These are phyloP conservation scores for Spathaspora gorwiae DNA, from an alignment of 805 yeast species.

Conservation along the genomic window DNA sequence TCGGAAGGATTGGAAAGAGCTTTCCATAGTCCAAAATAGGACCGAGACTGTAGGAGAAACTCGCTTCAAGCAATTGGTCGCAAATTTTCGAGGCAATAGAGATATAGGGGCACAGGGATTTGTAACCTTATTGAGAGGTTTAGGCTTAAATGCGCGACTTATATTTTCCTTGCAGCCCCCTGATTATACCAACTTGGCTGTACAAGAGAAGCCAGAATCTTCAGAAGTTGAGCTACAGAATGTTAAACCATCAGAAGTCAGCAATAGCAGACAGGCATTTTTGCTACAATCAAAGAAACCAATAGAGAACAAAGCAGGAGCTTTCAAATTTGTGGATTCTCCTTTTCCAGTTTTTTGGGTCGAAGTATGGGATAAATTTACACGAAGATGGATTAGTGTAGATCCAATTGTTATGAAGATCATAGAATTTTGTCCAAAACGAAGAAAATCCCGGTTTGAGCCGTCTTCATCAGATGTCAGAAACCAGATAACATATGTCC, in stretches of 20 bases:
- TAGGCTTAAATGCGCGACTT: slow-evolving; percentile 68
- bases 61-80: slow-evolving; percentile 42
- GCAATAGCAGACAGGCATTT: slow-evolving; percentile 2
- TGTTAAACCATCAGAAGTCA: not conserved
- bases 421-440: slow-evolving; percentile 56
- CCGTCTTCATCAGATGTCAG: slow-evolving; percentile 61
- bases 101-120: slow-evolving; percentile 88
- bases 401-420: slow-evolving; percentile 69
- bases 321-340: slow-evolving; percentile 18
- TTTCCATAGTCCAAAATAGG: slow-evolving; percentile 17
- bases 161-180: slow-evolving; percentile 88
- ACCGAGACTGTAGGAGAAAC: slow-evolving; percentile 26
- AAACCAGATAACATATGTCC: slow-evolving; percentile 65
- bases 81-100: slow-evolving; percentile 57
- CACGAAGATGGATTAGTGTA: slow-evolving; percentile 74
- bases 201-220: not conserved
- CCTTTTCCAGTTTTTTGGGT: slow-evolving; percentile 81
- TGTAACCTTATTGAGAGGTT: slow-evolving; percentile 66
- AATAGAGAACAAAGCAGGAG: slow-evolving; percentile 3
- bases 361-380: slow-evolving; percentile 82
- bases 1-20: slow-evolving; percentile 32
- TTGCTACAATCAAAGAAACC: slow-evolving; percentile 9
- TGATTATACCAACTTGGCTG: slow-evolving; percentile 53
- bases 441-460: slow-evolving; percentile 56
- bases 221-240: not conserved